Conservation (phyloP, 345 rosid species). For the Hibiscus trionum region DNA sequence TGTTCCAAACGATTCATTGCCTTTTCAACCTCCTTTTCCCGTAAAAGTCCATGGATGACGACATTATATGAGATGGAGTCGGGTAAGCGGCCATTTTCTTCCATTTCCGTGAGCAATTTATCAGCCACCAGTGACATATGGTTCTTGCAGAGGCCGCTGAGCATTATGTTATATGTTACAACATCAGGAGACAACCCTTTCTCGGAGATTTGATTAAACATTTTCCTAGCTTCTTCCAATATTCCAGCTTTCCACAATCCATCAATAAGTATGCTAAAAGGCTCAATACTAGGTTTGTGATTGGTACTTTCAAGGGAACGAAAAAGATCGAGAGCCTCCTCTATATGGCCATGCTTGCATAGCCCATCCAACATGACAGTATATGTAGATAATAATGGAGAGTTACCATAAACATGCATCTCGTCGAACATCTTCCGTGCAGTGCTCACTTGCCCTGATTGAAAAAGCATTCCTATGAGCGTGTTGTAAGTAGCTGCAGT, state of each 20-base stretch:
- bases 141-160: slow-evolving; percentile 12
- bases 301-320: not conserved
- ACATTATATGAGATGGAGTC: not conserved
- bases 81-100: slow-evolving; percentile 10
- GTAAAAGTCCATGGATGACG: slow-evolving; percentile 5
- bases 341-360: slow-evolving; percentile 5
- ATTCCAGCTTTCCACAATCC: slow-evolving; percentile 10
- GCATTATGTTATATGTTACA: slow-evolving; percentile 10
- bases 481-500: not conserved
- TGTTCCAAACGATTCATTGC: slow-evolving; percentile 2
- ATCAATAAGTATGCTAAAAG: slow-evolving; percentile 1
- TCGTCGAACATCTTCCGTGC: slow-evolving; percentile 3
- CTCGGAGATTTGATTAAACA: not conserved
- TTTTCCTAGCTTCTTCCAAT: not conserved
- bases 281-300: not conserved
- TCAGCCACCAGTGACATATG: slow-evolving; percentile 5
- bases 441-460: not conserved
- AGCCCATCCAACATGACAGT: slow-evolving; percentile 4
- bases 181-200: slow-evolving; percentile 12
- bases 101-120: slow-evolving; percentile 8
- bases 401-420: slow-evolving; percentile 1
- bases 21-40: not conserved
- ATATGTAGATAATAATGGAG: slow-evolving; percentile 1
- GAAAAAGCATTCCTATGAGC: slow-evolving; percentile 2
- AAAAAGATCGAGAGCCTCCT: slow-evolving; percentile 2